Percentiles rank a stretch among this genome's conserved stretches.
phyloP scores from a whole-genome alignment of 202 grass and related monocot genomes.

The Schoenoplectus tabernaemontani region DNA sequence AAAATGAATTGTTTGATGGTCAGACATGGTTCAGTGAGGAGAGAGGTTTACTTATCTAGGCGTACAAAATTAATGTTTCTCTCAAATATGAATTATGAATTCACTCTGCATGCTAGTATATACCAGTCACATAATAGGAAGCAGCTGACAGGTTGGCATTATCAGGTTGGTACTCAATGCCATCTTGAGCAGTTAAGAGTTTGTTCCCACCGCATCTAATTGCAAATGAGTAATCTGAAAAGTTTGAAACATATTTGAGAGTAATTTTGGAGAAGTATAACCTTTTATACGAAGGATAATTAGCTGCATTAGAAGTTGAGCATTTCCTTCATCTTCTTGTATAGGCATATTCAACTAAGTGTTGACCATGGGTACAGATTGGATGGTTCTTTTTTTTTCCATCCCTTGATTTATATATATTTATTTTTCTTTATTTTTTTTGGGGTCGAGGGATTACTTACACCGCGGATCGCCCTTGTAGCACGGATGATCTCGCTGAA shows the following conservation, averaged over 20 bases:
- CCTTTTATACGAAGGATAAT: not conserved
- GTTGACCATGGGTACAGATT: not conserved
- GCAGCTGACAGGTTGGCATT: slow-evolving; percentile 26
- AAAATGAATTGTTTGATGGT: not conserved
- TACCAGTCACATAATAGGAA: slow-evolving; percentile 55
- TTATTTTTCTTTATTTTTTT: not conserved
- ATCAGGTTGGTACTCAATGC: slow-evolving; percentile 42
- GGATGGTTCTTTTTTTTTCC: not conserved
- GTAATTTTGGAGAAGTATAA: not conserved
- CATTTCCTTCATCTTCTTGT: not conserved
- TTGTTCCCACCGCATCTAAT: slow-evolving; percentile 43
- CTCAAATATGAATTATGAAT: not conserved
- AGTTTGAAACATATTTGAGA: slow-evolving; percentile 18
- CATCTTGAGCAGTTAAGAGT: slow-evolving; percentile 42
- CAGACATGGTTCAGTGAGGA: too few species aligned
- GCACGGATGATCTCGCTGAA: slow-evolving; percentile 67
- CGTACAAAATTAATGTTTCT: not conserved
- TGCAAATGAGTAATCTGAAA: slow-evolving; percentile 54
- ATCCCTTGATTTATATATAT: not conserved
- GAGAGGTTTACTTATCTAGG: not conserved
- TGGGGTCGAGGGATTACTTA: slow-evolving; percentile 16
- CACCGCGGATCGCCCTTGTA: slow-evolving; percentile 46
- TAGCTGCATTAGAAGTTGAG: not conserved
- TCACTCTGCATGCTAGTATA: not conserved
- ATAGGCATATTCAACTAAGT: too few species aligned